Base-by-base conservation (phyloP, 1,284 basidiomycete genomes). In the Ustilago xerochloae region DNA sequence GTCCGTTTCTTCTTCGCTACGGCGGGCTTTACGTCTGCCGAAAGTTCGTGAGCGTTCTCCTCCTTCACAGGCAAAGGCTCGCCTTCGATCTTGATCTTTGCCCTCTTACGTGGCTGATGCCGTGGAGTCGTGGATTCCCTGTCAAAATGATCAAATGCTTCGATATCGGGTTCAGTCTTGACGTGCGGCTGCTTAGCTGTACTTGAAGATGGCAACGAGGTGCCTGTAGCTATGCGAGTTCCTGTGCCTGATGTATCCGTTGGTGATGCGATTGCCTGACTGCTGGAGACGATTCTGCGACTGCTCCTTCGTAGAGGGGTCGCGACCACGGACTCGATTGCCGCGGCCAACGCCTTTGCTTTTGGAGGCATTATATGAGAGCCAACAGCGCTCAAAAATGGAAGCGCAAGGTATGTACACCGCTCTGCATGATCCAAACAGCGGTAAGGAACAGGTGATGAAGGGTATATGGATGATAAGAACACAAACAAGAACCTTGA, bases 241-340 rank as follows among this genome's bases (percentile, higher is more conserved):
- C 18, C 26, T 16, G 55, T 24, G 6, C 16, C 51, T 22, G 26
- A 12, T 38, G 39, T 24, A 39, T 9, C 6, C 4, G 22, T 26
- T 24, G 41, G 26, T 13, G n/a, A 33, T 16, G n/a, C n/a, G n/a
- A 39, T 39, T n/a, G 52, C 9, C 26, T 45, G 36, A 29, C 43
- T 39, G 6, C 49, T 36, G 3, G 64, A 7, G 2, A 57, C 39
- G 7, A 50, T 57, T 48, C 43, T 29, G 22, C 64, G 58, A 43
- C 64, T 62, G 45, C 64, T 67, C 47, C 64, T 50, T 33, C 64
- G 38, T 24, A 58, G 18, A 9, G 64, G n/a, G 3, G 52, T 33
- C 6, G 56, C 46, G 0, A 41, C 6, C 4, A 54, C 12, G 2
- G 52, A 26, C 26, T 61, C 54, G 35, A 61, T 33, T 5, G 50